Base-by-base conservation (phyloP, 495 filamentous ascomycete genomes). In the Penicillium ochrochloron region DNA sequence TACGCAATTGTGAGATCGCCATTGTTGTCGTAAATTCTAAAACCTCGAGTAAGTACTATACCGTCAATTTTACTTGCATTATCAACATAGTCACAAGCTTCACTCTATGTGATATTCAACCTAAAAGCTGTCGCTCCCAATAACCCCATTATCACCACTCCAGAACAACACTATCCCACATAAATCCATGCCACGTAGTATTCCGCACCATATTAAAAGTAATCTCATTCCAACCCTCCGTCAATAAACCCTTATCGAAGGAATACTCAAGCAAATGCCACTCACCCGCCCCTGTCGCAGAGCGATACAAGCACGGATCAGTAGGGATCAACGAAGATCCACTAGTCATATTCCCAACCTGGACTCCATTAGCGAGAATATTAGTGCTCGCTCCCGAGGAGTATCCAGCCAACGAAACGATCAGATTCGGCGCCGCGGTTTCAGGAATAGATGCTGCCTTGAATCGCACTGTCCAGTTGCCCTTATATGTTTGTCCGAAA, bases 141-240 rank as follows among this genome's bases (percentile, higher is more conserved):
- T n/a, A 3, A n/a, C 17, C 48, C 17, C 25, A 9, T 3, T 7
- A 11, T 56, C 29, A 58, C 35, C 56, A 58, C 39, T 58, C 56
- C 14, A 58, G 15, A 4, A 44, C 56, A 41, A 58, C 39, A 33
- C 56, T 58, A 44, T 58, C 56, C 56, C 56, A 58, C 56, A 58
- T 58, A 12, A 58, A 58, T 17, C 56, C 56, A 58, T 58, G 56
- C 56, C 56, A 58, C n/a, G 56, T 58, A 29, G 56, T 58, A 19
- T 58, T 58, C 25, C 56, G 44, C 21, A 58, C 56, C 56, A 58
- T 58, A 23, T 29, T 33, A 10, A 58, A 58, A 10, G 56, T 58
- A 41, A 42, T 5, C 12, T 58, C 56, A 42, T 58, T 58, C 56
- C 56, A 58, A n/a, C 56, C 56, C 25, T 58, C 56, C 23, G 44